Percentiles rank a stretch among this genome's conserved stretches.
Evolutionary conservation across 2,329 filamentous ascomycete genomes (phyloP).

Genomic region (Cucurbitaria berberidis): DNA sequence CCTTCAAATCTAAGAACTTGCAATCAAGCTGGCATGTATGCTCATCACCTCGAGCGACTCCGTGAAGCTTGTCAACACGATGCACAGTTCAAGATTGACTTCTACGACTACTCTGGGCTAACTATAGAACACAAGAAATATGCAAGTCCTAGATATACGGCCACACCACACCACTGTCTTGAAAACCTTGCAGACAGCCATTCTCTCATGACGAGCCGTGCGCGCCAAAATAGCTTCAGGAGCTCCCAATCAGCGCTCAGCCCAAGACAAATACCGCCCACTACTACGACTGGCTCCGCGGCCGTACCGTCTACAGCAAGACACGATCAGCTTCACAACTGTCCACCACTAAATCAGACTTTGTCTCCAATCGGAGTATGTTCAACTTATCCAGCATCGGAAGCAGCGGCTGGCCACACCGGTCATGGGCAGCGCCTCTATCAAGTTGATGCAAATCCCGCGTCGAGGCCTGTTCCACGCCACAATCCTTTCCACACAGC

Average conservation of each 20-base stretch:
- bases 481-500: not conserved
- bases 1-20: not conserved
- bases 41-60: conserved; percentile 31
- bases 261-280: conserved; percentile 15
- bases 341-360: not conserved
- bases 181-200: conserved; percentile 11
- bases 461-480: not conserved
- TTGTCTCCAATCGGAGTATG: conserved; percentile 3
- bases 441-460: not conserved
- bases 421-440: conserved; percentile 8
- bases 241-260: conserved; percentile 21
- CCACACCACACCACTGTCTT: conserved; percentile 22
- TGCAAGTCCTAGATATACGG: conserved; percentile 20
- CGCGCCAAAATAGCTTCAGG: conserved; percentile 21
- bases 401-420: not conserved
- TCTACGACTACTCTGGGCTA: conserved; percentile 42
- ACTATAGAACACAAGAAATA: conserved; percentile 22
- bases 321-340: conserved; percentile 9
- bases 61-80: conserved; percentile 29
- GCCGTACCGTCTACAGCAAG: conserved; percentile 5
- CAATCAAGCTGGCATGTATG: conserved; percentile 38
- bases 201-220: conserved; percentile 1
- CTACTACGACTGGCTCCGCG: conserved; percentile 1
- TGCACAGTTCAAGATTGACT: conserved; percentile 30
- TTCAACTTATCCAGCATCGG: conserved; percentile 2